Base-by-base conservation (phyloP, 2,329 filamentous ascomycete species). In the Clarireedia sp. region DNA sequence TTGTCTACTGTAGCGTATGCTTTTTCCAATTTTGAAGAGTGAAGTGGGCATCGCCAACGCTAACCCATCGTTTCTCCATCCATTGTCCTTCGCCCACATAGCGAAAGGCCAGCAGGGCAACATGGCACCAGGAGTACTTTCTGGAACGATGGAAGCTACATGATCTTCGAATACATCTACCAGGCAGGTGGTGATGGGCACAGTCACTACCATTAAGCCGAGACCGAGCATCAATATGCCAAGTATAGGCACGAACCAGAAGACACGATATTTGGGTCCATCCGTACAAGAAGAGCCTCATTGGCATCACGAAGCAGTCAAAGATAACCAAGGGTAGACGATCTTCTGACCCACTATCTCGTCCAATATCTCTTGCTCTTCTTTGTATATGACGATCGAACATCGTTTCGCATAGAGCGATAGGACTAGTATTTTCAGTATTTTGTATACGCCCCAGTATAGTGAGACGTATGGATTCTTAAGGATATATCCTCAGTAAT, bases 281-380 rank as follows among this genome's bases (percentile, higher is more conserved):
- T 8, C 74, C 74, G 57, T 76, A 77, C 12, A 74, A 68, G 59
- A 78, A 76, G 37, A 77, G 66, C 0, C 70, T 69, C 12, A 73
- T 62, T 0, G 75, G 74, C 14, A 77, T 71, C 6, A 43, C 12
- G n/a, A 58, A 55, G n/a, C 43, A 24, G 16, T 16, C 79, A 50
- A 23, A 69, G 68, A 45, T 70, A 45, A 74, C 69, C 0, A 71
- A 66, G 0, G 72, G 71, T 0, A 78, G 63, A 0, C 75, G 69
- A 65, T 72, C 64, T 58, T 76, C 74, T 1, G 73, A 72, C 51
- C 51, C 38, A 5, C 45, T 80, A 0, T 78, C 60, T 1, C 78
- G 68, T 0, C 72, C 73, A 5, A 72, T 67, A 3, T 76, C 72
- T 48, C 79, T 78, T 1, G 78, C 77, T 71, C 71, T 9, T 10